Conservation (phyloP, 306 rosid genomes). For the Casuarina glauca region DNA sequence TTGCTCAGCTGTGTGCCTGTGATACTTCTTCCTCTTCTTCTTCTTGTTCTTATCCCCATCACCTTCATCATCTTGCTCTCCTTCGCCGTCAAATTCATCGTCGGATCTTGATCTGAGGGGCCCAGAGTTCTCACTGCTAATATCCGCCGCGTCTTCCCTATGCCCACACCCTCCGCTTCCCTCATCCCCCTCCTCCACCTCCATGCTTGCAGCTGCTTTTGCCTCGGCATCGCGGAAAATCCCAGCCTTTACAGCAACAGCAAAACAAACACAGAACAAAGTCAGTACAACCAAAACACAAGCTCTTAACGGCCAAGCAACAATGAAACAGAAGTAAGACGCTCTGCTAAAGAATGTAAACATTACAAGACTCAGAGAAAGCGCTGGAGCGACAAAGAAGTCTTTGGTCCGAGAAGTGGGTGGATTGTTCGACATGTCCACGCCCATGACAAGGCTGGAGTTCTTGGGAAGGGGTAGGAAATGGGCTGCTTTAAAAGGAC, state of each 20-base stretch:
- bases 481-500: constrained; percentile 32
- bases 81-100: constrained; percentile 73
- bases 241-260: constrained; percentile 60
- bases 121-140: constrained; percentile 89
- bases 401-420: constrained; percentile 81
- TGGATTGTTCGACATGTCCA: constrained; percentile 87
- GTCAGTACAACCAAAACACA: background rate
- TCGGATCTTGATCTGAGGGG: constrained; percentile 85
- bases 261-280: background rate
- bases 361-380: constrained; percentile 87
- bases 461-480: constrained; percentile 14
- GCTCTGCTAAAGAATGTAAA: background rate
- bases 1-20: constrained; percentile 85
- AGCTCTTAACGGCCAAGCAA: background rate
- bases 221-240: constrained; percentile 72
- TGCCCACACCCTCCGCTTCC: constrained; percentile 66
- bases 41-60: constrained; percentile 53
- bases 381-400: constrained; percentile 90
- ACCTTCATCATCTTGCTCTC: constrained; percentile 53
- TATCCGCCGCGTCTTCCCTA: constrained; percentile 62
- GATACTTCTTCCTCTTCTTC: constrained; percentile 93
- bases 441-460: constrained; percentile 61
- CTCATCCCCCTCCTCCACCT: constrained; percentile 85
- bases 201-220: constrained; percentile 34
- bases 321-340: background rate